phyloP scores from a whole-genome alignment of 306 rosid genomes.

The Vigna radiata region DNA sequence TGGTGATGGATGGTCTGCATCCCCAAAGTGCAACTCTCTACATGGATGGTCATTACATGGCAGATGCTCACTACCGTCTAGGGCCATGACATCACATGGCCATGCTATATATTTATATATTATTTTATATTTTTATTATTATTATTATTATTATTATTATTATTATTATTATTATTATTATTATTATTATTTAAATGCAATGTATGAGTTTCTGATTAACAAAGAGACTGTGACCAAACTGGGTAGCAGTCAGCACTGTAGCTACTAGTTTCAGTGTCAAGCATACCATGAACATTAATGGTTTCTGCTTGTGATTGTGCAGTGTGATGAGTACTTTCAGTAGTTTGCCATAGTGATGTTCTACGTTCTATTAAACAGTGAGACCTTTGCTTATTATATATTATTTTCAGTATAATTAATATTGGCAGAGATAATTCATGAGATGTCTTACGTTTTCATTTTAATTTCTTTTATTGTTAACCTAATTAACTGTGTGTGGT shows the following conservation, averaged over 20 bases:
- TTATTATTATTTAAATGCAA: conserved; percentile 3
- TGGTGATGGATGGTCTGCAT: conserved; percentile 98
- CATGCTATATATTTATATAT: neutral
- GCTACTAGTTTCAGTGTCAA: conserved; percentile 34
- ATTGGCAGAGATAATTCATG: neutral
- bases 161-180: neutral
- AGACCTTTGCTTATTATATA: conserved; percentile 9
- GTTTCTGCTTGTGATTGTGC: conserved; percentile 30
- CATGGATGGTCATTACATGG: conserved; percentile 80
- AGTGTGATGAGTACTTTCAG: conserved; percentile 34
- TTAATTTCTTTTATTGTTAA: neutral
- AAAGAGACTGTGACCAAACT: conserved; percentile 8
- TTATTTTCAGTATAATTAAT: conserved; percentile 17
- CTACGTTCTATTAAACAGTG: neutral
- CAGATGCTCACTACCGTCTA: conserved; percentile 84
- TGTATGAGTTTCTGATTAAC: conserved; percentile 7
- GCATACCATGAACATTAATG: conserved; percentile 8
- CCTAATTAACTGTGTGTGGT: conserved; percentile 3
- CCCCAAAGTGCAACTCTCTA: conserved; percentile 76
- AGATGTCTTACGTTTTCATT: neutral
- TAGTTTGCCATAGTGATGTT: conserved; percentile 8
- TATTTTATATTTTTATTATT: neutral
- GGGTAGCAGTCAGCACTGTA: conserved; percentile 4
- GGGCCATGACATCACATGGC: conserved; percentile 67
- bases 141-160: no score